phyloP scores from a whole-genome alignment of 805 yeast genomes.

The Dipodascus geniculatus region DNA sequence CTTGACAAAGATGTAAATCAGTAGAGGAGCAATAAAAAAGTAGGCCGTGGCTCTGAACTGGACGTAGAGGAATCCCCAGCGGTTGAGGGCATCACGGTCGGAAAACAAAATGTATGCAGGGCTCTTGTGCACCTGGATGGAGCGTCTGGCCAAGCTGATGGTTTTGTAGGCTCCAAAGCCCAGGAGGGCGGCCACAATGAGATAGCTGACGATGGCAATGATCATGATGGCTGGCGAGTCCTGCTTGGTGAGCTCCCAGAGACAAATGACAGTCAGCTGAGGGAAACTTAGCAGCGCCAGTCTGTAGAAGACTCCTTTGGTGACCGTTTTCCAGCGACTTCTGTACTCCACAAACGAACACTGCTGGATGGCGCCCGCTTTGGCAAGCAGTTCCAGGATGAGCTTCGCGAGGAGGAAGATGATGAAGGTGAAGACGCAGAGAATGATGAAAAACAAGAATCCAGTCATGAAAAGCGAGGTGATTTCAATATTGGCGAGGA shows the following conservation, averaged over 20 bases:
- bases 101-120: slow-evolving; percentile 90
- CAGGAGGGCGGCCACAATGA: slow-evolving; percentile 46
- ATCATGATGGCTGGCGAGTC: slow-evolving; percentile 79
- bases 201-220: slow-evolving; percentile 61
- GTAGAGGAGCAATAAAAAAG: slow-evolving; percentile 62
- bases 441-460: slow-evolving; percentile 66
- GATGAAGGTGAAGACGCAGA: slow-evolving; percentile 52
- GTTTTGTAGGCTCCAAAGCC: slow-evolving; percentile 65
- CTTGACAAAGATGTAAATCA: slow-evolving; percentile 58
- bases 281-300: slow-evolving; percentile 78
- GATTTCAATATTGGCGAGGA: slow-evolving; percentile 71
- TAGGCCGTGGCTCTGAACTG: slow-evolving; percentile 82
- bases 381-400: slow-evolving; percentile 50
- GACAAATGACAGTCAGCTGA: slow-evolving; percentile 64
- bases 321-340: slow-evolving; percentile 68
- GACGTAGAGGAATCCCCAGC: slow-evolving; percentile 85
- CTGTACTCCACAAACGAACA: slow-evolving; percentile 68
- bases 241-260: slow-evolving; percentile 80
- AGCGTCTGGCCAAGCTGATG: slow-evolving; percentile 59
- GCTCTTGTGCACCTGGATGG: slow-evolving; percentile 62
- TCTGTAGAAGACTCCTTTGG: slow-evolving; percentile 83
- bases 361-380: slow-evolving; percentile 45
- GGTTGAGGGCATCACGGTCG: slow-evolving; percentile 64
- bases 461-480: slow-evolving; percentile 81
- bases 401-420: slow-evolving; percentile 53